These are phyloP conservation scores for Penicillium diatomitis DNA, from an alignment of 495 filamentous ascomycete species.

Conservation along the genomic window DNA sequence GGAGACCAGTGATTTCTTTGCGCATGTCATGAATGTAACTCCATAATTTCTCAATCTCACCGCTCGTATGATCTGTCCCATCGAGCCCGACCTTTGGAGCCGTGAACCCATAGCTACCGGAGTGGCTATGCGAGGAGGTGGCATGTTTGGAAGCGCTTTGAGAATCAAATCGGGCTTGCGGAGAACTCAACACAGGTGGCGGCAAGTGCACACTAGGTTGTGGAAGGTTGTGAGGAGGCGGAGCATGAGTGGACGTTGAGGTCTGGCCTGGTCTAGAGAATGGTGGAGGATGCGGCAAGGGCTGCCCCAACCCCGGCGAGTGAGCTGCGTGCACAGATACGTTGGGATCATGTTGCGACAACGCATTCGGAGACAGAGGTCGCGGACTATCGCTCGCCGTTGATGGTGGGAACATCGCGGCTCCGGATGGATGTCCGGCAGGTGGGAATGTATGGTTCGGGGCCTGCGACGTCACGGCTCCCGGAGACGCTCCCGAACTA, in stretches of 20 bases:
- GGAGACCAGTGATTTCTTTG: slow-evolving; percentile 30
- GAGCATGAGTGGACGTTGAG: slow-evolving; percentile 18
- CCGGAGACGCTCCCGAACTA: slow-evolving; percentile 41
- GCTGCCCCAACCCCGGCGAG: slow-evolving; percentile 60
- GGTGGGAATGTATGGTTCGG: slow-evolving; percentile 37
- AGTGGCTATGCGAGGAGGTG: slow-evolving; percentile 29
- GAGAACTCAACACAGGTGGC: slow-evolving; percentile 39
- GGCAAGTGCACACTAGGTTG: slow-evolving; percentile 41
- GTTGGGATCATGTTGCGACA: slow-evolving; percentile 49
- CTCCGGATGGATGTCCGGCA: slow-evolving; percentile 30
- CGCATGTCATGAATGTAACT: slow-evolving; percentile 36
- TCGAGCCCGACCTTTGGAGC: slow-evolving; percentile 21
- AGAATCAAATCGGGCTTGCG: slow-evolving; percentile 37
- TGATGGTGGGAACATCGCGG: slow-evolving; percentile 60
- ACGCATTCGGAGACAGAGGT: slow-evolving; percentile 67
- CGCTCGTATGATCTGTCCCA: slow-evolving; percentile 14
- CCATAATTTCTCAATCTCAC: slow-evolving; percentile 35
- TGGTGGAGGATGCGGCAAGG: slow-evolving; percentile 51
- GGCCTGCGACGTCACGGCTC: slow-evolving; percentile 47
- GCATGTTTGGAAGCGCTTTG: slow-evolving; percentile 26
- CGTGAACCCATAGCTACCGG: slow-evolving; percentile 31
- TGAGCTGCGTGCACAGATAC: slow-evolving; percentile 50
- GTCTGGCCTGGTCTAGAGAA: slow-evolving; percentile 43
- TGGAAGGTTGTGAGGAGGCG: slow-evolving; percentile 25
- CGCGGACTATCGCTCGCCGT: slow-evolving; percentile 81